Conservation (phyloP, 2,329 filamentous ascomycete species). For the Colletotrichum salicis region DNA sequence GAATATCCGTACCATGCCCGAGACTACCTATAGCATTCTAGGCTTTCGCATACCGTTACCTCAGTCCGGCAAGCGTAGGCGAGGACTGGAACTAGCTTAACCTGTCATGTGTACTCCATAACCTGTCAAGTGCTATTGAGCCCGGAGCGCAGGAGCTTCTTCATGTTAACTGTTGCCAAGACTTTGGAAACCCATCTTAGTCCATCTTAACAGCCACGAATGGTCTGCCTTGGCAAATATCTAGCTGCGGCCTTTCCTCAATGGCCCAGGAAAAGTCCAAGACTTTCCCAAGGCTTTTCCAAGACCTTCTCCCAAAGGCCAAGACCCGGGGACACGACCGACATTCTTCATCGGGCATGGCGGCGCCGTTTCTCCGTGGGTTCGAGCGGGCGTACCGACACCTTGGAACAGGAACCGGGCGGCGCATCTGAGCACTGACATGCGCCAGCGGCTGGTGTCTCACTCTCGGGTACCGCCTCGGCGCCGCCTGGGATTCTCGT, state of each 20-base stretch:
- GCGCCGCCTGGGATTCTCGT: background rate
- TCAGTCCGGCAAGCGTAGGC: background rate
- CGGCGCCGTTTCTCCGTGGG: background rate
- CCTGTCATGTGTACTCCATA: background rate
- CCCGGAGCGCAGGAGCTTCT: background rate
- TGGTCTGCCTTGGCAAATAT: conserved; percentile 4
- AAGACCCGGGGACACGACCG: background rate
- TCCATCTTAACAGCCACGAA: background rate
- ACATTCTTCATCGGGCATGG: conserved; percentile 1
- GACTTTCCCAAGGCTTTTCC: background rate
- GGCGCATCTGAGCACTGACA: background rate
- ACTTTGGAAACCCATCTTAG: background rate
- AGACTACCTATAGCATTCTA: background rate
- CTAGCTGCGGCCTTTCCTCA: conserved; percentile 11
- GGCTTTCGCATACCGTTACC: background rate
- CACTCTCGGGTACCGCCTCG: background rate
- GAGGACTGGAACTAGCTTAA: background rate
- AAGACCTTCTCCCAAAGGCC: background rate
- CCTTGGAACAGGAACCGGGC: conserved; percentile 8
- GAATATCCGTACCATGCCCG: background rate
- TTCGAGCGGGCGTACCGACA: conserved; percentile 21
- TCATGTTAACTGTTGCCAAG: conserved; percentile 16
- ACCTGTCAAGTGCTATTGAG: background rate
- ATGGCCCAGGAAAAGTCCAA: background rate
- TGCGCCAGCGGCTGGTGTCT: background rate